Evolutionary conservation across 768 basidiomycete species (phyloP).

Genomic region (Lactarius quietus): DNA sequence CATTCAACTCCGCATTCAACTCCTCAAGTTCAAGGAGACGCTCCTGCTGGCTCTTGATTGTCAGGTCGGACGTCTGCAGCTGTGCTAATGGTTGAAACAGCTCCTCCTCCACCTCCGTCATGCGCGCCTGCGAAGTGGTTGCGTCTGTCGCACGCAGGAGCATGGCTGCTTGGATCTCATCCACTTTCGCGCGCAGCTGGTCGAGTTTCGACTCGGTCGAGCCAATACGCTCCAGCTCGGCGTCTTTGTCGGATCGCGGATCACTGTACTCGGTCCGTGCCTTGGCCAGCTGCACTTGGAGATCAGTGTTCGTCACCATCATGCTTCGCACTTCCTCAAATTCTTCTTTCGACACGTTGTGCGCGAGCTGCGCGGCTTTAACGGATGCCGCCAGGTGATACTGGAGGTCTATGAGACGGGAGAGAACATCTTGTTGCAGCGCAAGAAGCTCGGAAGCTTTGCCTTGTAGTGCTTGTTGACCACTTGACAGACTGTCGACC

Average conservation of each 20-base stretch:
- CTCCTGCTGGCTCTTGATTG: slow-evolving; percentile 31
- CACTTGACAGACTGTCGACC: slow-evolving; percentile 46
- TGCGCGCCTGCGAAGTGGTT: slow-evolving; percentile 44
- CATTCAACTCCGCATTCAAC: too few species aligned
- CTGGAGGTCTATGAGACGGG: slow-evolving; percentile 57
- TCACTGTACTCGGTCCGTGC: slow-evolving; percentile 74
- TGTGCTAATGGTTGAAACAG: slow-evolving; percentile 66
- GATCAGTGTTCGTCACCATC: slow-evolving; percentile 54
- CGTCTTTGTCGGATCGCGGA: slow-evolving; percentile 81
- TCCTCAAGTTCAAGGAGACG: too few species aligned
- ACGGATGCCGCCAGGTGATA: slow-evolving; percentile 52
- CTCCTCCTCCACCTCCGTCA: slow-evolving; percentile 65
- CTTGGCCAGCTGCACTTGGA: slow-evolving; percentile 70
- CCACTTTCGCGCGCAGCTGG: slow-evolving; percentile 49
- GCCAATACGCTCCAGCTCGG: slow-evolving; percentile 57
- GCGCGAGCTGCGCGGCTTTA: slow-evolving; percentile 54
- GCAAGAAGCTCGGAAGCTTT: slow-evolving; percentile 48
- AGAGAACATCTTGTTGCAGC: slow-evolving; percentile 49
- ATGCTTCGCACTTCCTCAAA: slow-evolving; percentile 65
- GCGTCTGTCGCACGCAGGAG: slow-evolving; percentile 45
- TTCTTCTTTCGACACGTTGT: slow-evolving; percentile 62
- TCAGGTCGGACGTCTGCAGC: slow-evolving; percentile 67
- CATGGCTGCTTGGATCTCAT: slow-evolving; percentile 47
- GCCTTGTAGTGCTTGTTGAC: slow-evolving; percentile 48
- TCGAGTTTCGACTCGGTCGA: slow-evolving; percentile 66